These are phyloP conservation scores for Conticribra weissflogii DNA, from an alignment of 108 stramenopile species.

Conservation along the genomic window DNA sequence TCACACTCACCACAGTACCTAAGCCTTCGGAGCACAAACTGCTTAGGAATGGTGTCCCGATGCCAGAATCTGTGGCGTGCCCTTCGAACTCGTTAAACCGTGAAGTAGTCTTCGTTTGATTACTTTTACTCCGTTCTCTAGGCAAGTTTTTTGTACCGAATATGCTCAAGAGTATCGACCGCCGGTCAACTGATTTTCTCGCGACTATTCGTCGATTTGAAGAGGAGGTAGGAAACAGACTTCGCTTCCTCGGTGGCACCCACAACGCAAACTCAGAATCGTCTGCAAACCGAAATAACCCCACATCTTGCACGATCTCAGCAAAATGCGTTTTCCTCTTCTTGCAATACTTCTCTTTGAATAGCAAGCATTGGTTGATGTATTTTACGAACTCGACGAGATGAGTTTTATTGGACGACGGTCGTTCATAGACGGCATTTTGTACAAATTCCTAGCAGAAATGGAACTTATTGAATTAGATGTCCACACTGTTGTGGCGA, in stretches of 20 bases:
- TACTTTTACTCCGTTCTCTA: not conserved
- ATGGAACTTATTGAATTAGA: too few species aligned
- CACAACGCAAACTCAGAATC: constrained; percentile 16
- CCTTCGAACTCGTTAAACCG: not conserved
- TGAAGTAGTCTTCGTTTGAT: not conserved
- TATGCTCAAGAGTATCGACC: too few species aligned
- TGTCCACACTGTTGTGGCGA: too few species aligned
- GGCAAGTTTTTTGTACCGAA: too few species aligned
- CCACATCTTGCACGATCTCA: constrained; percentile 42
- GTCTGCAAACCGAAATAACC: constrained; percentile 19
- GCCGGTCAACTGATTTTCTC: too few species aligned
- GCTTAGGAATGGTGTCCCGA: not conserved
- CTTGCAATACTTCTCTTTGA: not conserved
- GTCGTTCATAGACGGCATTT: constrained; percentile 27
- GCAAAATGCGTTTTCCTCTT: constrained; percentile 26
- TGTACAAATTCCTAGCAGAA: constrained; percentile 9
- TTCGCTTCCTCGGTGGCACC: constrained; percentile 24
- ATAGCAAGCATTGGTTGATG: constrained; percentile 12
- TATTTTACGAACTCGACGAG: constrained; percentile 25
- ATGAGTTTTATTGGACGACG: constrained; percentile 21
- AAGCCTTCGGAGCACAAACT: not conserved
- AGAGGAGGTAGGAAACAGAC: constrained; percentile 37
- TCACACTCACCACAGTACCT: constrained; percentile 19
- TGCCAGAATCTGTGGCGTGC: not conserved
- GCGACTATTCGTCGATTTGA: too few species aligned